phyloP scores from a whole-genome alignment of 495 filamentous ascomycete genomes.

The Xylaria telfairii region DNA sequence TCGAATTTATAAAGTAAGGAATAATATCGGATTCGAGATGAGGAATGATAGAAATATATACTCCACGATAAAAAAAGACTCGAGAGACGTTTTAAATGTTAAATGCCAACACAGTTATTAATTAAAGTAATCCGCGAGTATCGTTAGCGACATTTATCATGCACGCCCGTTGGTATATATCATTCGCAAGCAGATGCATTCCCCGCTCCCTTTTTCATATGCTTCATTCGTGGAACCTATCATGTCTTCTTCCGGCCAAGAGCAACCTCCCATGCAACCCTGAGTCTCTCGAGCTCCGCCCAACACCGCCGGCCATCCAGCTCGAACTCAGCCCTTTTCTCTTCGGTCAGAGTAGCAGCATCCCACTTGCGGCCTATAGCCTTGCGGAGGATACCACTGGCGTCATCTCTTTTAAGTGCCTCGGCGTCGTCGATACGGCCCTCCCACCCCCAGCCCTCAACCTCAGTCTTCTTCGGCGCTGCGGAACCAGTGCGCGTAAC shows the following conservation, averaged over 20 bases:
- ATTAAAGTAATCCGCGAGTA: background rate
- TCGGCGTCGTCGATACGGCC: constrained; percentile 64
- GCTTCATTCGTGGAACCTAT: background rate
- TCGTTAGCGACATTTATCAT: background rate
- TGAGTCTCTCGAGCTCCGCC: constrained; percentile 83
- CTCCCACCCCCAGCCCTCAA: constrained; percentile 84
- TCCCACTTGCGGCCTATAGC: constrained; percentile 61
- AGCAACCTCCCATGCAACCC: constrained; percentile 75
- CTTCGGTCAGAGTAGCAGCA: constrained; percentile 63
- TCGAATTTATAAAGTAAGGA: background rate
- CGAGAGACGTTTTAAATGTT: background rate
- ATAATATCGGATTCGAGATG: background rate
- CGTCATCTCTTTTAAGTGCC: constrained; percentile 51
- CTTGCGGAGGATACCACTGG: constrained; percentile 37
- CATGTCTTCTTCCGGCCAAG: constrained; percentile 32
- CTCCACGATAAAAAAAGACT: background rate
- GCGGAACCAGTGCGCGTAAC: constrained; percentile 63
- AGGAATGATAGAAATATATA: background rate
- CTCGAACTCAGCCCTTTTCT: constrained; percentile 75
- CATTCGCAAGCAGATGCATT: background rate
- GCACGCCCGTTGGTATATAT: background rate
- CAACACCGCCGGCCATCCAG: constrained; percentile 74
- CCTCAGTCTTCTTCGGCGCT: constrained; percentile 72
- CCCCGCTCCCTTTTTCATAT: background rate
- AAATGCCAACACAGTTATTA: background rate